Conservation (phyloP, 1,139 yeast species). For the Arxiozyma slooffiae region DNA sequence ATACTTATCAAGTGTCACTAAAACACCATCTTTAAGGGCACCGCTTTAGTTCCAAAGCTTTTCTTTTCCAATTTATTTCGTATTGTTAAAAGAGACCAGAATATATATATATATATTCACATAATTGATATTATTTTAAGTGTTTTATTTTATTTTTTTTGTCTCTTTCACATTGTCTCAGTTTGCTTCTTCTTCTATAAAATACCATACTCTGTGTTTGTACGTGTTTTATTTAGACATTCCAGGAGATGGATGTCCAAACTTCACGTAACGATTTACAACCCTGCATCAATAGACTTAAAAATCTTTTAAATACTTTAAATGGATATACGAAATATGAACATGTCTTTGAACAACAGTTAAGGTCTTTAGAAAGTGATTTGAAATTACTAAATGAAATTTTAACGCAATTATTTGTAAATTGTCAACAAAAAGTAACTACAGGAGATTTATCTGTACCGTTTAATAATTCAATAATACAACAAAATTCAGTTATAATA, state of each 20-base stretch:
- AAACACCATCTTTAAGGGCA: background rate
- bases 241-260: slow-evolving; percentile 1
- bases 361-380: slow-evolving; percentile 1
- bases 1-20: no score
- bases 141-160: no score
- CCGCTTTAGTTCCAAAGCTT: background rate
- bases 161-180: background rate
- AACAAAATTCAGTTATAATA: slow-evolving; percentile 21
- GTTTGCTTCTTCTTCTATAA: background rate
- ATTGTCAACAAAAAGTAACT: background rate
- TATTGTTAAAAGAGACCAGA: background rate
- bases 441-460: background rate
- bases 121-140: background rate
- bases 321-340: slow-evolving; percentile 3
- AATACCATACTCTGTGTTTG: background rate
- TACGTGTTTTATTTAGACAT: background rate
- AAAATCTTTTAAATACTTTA: slow-evolving; percentile 1
- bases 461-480: slow-evolving; percentile 1
- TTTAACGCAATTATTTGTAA: background rate
- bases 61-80: background rate
- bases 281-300: slow-evolving; percentile 4
- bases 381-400: background rate
- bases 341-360: background rate
- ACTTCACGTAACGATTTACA: slow-evolving; percentile 2
- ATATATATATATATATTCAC: background rate